A percentile compares a stretch with the other conserved stretches of the same genome.
These are phyloP conservation scores for Lachancea sp. DNA, from an alignment of 805 yeast genomes.

Conservation along the genomic window DNA sequence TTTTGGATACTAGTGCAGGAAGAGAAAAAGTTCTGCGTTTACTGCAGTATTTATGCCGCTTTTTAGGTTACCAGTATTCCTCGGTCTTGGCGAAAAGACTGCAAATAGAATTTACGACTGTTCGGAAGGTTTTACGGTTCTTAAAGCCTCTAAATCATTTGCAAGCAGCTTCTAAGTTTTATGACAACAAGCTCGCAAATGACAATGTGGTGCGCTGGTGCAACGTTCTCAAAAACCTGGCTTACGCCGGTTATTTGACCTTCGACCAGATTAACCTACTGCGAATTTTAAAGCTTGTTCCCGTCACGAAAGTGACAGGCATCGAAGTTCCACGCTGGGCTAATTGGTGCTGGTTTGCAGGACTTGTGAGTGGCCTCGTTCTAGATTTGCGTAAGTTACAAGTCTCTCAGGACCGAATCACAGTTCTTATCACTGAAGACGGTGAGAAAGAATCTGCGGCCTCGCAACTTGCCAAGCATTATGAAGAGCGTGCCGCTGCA, in stretches of 20 bases:
- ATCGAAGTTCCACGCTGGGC: slow-evolving; percentile 50
- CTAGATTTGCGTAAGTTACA: slow-evolving; percentile 52
- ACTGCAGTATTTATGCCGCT: slow-evolving; percentile 73
- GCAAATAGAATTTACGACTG: slow-evolving; percentile 55
- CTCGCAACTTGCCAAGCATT: slow-evolving; percentile 33
- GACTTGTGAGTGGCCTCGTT: slow-evolving; percentile 55
- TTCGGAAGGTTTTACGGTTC: slow-evolving; percentile 79
- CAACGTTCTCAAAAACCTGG: slow-evolving; percentile 46
- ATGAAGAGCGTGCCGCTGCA: slow-evolving; percentile 42
- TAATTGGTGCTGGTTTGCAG: slow-evolving; percentile 71
- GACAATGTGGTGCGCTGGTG: slow-evolving; percentile 36
- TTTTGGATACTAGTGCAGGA: slow-evolving; percentile 62
- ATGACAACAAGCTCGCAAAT: slow-evolving; percentile 62
- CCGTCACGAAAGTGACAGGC: slow-evolving; percentile 43
- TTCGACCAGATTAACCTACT: slow-evolving; percentile 61
- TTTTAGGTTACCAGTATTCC: slow-evolving; percentile 55
- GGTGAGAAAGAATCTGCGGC: slow-evolving; percentile 33
- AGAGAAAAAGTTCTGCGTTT: slow-evolving; percentile 76
- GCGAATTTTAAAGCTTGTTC: slow-evolving; percentile 40
- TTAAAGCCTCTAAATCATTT: slow-evolving; percentile 74
- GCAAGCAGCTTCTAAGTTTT: slow-evolving; percentile 59
- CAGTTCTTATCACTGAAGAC: slow-evolving; percentile 32
- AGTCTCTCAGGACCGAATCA: slow-evolving; percentile 35
- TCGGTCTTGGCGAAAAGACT: slow-evolving; percentile 48
- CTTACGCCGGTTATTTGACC: slow-evolving; percentile 55